Evolutionary conservation across 2,329 filamentous ascomycete species (phyloP).

Genomic region (Ophiostoma tasmaniense): DNA sequence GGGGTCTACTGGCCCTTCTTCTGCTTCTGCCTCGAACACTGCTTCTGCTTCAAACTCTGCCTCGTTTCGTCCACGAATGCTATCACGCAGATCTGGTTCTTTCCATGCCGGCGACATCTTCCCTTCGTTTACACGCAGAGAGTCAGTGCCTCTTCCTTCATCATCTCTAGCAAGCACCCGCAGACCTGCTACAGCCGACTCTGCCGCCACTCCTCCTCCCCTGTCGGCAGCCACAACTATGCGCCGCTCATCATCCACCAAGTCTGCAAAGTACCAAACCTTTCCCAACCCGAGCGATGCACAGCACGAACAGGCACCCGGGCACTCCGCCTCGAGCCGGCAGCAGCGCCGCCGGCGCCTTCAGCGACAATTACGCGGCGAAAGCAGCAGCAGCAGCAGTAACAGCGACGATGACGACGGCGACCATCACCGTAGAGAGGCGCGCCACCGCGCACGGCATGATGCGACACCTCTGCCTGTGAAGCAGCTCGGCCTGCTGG

Average conservation of each 20-base stretch:
- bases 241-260: constrained; percentile 39
- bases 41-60: background rate
- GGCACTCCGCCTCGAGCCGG: background rate
- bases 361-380: background rate
- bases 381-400: background rate
- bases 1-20: background rate
- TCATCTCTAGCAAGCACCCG: background rate
- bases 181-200: background rate
- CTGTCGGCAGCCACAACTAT: background rate
- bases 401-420: constrained; percentile 9
- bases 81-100: constrained; percentile 32
- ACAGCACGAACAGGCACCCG: constrained; percentile 37
- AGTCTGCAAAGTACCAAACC: constrained; percentile 65
- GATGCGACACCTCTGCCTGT: constrained; percentile 65
- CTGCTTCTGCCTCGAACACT: background rate
- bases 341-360: constrained; percentile 20
- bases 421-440: constrained; percentile 12
- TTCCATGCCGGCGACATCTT: constrained; percentile 46
- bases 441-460: constrained; percentile 15
- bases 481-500: constrained; percentile 74
- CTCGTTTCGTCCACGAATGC: constrained; percentile 20
- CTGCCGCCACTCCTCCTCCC: background rate
- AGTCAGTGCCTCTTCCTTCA: background rate
- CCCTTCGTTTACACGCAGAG: constrained; percentile 28
- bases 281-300: constrained; percentile 69